Evolutionary conservation across 1,284 basidiomycete genomes (phyloP).

Genomic region (Apiotrichum siamense): DNA sequence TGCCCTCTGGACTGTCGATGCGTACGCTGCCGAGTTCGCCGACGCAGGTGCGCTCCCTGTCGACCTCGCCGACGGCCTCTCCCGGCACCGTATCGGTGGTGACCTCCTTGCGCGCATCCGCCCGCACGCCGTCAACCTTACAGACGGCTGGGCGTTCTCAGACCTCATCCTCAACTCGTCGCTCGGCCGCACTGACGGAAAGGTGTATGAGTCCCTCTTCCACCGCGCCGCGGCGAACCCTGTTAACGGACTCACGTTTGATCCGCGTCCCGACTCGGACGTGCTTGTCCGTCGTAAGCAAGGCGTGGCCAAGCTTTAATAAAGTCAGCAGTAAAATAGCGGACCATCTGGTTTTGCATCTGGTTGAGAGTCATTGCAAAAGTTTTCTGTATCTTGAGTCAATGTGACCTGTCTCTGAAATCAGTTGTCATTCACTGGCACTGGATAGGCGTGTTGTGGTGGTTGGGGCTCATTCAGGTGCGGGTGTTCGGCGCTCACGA

Average conservation of each 20-base stretch:
- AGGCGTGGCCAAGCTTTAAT: constrained; percentile 6
- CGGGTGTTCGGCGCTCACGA: too few species aligned
- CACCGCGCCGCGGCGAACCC: constrained; percentile 29
- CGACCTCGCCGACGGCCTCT: neutral
- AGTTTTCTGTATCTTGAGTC: too few species aligned
- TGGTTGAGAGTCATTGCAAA: too few species aligned
- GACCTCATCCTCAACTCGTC: constrained; percentile 56
- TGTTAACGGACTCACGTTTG: constrained; percentile 13
- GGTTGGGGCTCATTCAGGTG: too few species aligned
- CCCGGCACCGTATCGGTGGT: constrained; percentile 4
- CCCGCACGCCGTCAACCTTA: constrained; percentile 40
- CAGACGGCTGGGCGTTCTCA: constrained; percentile 52
- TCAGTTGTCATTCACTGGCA: too few species aligned
- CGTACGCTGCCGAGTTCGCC: constrained; percentile 50
- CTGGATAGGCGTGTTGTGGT: too few species aligned
- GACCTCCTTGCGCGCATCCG: constrained; percentile 1
- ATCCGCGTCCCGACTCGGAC: constrained; percentile 5
- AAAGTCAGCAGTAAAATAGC: too few species aligned
- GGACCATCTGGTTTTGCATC: too few species aligned
- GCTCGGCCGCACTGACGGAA: constrained; percentile 50
- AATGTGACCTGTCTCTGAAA: too few species aligned
- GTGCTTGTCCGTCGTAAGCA: neutral
- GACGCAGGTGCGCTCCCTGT: constrained; percentile 48
- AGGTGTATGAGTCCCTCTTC: constrained; percentile 51
- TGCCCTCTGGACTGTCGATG: constrained; percentile 47